Evolutionary conservation across 306 rosid species (phyloP).

Genomic region (Cucurbita maxima): DNA sequence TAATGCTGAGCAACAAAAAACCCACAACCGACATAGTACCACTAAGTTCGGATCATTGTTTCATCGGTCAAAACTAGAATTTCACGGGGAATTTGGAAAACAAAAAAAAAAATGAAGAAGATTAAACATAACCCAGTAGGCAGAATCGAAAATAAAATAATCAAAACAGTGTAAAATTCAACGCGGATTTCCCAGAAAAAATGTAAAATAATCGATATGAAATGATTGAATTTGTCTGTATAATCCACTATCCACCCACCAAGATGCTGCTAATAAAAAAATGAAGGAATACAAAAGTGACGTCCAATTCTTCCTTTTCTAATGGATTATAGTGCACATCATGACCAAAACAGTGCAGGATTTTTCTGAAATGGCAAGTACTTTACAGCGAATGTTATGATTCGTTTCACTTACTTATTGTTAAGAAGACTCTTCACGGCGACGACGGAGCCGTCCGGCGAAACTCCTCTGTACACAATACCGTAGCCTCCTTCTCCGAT

Average conservation of each 20-base stretch:
- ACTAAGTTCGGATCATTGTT: constrained; percentile 9
- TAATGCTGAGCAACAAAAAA: constrained; percentile 16
- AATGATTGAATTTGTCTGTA: background rate
- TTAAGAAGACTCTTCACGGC: constrained; percentile 94
- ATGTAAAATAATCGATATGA: background rate
- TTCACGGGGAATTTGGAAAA: background rate
- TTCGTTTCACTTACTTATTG: constrained; percentile 51
- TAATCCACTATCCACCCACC: constrained; percentile 4
- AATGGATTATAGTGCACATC: background rate
- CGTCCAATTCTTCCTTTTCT: background rate
- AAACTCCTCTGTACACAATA: constrained; percentile 57
- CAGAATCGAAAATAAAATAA: background rate
- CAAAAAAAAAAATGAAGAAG: background rate
- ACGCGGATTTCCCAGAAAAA: background rate
- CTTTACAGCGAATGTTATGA: background rate
- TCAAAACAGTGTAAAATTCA: background rate
- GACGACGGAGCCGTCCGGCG: constrained; percentile 59
- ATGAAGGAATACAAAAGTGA: background rate
- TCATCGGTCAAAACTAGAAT: constrained; percentile 6
- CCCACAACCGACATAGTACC: constrained; percentile 11
- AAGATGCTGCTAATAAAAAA: background rate
- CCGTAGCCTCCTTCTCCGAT: constrained; percentile 98
- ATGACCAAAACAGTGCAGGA: background rate
- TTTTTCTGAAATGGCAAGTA: background rate
- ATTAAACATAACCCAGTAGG: background rate